Percentiles rank a stretch among this genome's conserved stretches.
Conservation (phyloP, 225 moss, liverwort and hornwort genomes). For the Takakia lepidozioides region DNA sequence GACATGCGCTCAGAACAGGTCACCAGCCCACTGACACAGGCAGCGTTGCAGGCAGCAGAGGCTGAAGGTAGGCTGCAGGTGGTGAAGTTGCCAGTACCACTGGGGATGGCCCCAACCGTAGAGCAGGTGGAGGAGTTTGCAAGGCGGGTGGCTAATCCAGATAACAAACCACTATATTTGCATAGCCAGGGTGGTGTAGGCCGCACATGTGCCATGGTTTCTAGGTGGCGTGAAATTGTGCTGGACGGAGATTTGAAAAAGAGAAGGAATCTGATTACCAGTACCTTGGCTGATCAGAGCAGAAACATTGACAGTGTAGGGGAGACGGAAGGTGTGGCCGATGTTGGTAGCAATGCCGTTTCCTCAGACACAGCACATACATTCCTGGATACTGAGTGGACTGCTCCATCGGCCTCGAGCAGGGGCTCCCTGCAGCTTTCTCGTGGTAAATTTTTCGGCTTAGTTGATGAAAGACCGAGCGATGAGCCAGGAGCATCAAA, state of each 20-base stretch:
- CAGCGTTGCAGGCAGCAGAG: conserved; percentile 43
- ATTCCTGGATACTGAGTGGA: neutral
- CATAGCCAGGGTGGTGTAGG: conserved; percentile 70
- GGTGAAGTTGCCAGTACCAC: conserved; percentile 51
- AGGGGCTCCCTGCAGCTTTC: neutral
- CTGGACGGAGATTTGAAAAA: conserved; percentile 15
- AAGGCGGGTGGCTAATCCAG: conserved; percentile 46
- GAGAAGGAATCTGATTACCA: neutral
- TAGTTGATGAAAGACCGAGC: no score
- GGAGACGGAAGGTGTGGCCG: neutral
- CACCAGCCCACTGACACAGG: conserved; percentile 42
- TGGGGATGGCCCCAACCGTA: conserved; percentile 42
- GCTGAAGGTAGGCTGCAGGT: conserved; percentile 51
- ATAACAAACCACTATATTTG: conserved; percentile 65
- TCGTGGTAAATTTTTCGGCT: no score
- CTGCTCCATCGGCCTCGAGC: neutral
- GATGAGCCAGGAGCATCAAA: no score
- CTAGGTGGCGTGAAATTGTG: conserved; percentile 73
- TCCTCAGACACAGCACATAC: no score
- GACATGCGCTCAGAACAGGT: conserved; percentile 77
- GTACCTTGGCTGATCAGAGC: neutral
- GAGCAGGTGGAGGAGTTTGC: conserved; percentile 84
- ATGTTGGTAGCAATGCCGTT: no score
- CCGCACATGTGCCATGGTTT: conserved; percentile 89
- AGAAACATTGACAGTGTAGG: conserved; percentile 6